Percentiles rank a stretch among this genome's conserved stretches.
These are phyloP conservation scores for Lachancea waltii DNA, from an alignment of 805 yeast species.

Conservation along the genomic window DNA sequence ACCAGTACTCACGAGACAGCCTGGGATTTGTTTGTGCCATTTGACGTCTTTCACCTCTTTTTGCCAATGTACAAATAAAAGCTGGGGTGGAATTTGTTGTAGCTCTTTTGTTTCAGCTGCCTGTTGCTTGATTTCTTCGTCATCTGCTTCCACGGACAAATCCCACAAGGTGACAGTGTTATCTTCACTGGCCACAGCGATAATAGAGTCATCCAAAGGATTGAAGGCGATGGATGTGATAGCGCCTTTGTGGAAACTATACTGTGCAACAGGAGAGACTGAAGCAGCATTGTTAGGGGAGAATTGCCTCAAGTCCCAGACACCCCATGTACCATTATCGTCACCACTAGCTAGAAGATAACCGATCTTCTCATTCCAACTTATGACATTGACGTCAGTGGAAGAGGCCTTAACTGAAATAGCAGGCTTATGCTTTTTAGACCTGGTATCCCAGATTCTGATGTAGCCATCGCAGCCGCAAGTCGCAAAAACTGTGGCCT, in stretches of 20 bases:
- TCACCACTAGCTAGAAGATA: constrained; percentile 92
- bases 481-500: constrained; percentile 90
- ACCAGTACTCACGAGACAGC: constrained; percentile 90
- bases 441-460: constrained; percentile 95
- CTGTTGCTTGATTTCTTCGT: constrained; percentile 89
- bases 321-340: constrained; percentile 96
- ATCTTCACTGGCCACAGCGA: constrained; percentile 95
- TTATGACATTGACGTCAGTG: constrained; percentile 87
- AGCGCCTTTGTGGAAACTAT: constrained; percentile 90
- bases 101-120: constrained; percentile 70
- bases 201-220: constrained; percentile 90
- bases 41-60: constrained; percentile 91
- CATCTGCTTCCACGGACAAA: constrained; percentile 96
- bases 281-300: constrained; percentile 40
- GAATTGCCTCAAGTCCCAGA: constrained; percentile 93
- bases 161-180: constrained; percentile 98
- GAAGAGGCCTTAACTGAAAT: constrained; percentile 72
- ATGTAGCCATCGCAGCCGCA: constrained; percentile 88
- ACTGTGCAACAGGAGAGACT: constrained; percentile 81
- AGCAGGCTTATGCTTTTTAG: constrained; percentile 87
- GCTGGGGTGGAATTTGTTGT: constrained; percentile 89
- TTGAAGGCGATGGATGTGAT: constrained; percentile 91
- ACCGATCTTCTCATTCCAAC: constrained; percentile 86
- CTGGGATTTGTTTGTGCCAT: constrained; percentile 97
- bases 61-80: constrained; percentile 97